A percentile compares a stretch with the other conserved stretches of the same genome.
phyloP scores from a whole-genome alignment of 768 basidiomycete species.

The Punctularia strigosozonata region DNA sequence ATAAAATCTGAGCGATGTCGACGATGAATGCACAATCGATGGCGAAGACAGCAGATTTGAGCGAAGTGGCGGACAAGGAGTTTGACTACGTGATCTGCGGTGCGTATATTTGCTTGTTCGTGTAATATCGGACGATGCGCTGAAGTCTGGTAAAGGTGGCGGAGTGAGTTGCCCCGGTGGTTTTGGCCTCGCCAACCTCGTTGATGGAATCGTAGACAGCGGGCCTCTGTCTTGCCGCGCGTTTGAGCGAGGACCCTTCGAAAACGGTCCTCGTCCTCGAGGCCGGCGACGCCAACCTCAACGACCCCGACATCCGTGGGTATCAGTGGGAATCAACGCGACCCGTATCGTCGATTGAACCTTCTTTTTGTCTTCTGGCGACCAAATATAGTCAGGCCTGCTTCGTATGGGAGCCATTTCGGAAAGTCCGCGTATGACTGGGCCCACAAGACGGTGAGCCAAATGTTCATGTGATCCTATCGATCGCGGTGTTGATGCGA shows the following conservation, averaged over 20 bases:
- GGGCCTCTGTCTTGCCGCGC: conserved; percentile 26
- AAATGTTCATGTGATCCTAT: neutral
- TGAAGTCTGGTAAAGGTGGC: neutral
- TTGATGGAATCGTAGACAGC: conserved; percentile 9
- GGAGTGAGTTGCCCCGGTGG: neutral
- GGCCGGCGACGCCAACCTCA: conserved; percentile 14
- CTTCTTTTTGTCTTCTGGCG: neutral
- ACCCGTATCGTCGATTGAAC: neutral
- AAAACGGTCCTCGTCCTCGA: conserved; percentile 30
- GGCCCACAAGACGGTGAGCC: conserved; percentile 1
- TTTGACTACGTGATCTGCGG: neutral
- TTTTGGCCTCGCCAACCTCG: neutral
- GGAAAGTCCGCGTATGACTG: conserved; percentile 4
- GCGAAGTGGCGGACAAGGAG: neutral
- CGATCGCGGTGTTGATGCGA: neutral
- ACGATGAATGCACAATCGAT: no score
- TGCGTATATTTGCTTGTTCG: neutral
- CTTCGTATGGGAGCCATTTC: neutral
- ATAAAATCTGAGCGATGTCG: no score
- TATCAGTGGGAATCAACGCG: no score
- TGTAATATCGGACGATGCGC: neutral
- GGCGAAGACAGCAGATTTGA: no score
- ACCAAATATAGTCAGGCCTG: neutral
- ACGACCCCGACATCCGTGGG: conserved; percentile 1
- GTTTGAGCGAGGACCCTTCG: conserved; percentile 28